A percentile compares a stretch with the other conserved stretches of the same genome.
Evolutionary conservation across 2,329 filamentous ascomycete species (phyloP).

Genomic region (Onygenales sp.): DNA sequence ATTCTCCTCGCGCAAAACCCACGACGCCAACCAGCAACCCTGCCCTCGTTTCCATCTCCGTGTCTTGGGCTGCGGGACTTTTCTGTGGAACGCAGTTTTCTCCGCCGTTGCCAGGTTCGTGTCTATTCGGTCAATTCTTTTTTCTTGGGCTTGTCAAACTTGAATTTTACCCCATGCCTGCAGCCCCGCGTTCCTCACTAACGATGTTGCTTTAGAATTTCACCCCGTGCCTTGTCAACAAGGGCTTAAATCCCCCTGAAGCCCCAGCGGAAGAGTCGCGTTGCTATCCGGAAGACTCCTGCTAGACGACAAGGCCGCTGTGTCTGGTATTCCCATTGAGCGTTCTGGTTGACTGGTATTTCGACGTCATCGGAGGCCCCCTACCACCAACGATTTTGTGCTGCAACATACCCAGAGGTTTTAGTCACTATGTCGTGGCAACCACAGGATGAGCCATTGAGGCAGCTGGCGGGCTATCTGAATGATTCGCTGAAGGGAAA

Average conservation of each 20-base stretch:
- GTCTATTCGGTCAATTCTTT: neutral
- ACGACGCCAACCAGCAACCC: neutral
- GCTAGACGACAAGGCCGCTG: neutral
- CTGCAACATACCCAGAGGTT: neutral
- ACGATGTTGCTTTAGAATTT: neutral
- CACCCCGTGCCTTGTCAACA: neutral
- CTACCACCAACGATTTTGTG: neutral
- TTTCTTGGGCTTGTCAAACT: too few species aligned
- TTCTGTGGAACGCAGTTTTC: neutral
- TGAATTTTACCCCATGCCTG: too few species aligned
- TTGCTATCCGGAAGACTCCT: neutral
- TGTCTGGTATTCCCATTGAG: neutral
- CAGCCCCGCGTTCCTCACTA: neutral
- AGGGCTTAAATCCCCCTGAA: neutral
- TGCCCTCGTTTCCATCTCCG: neutral
- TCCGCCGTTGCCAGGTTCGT: neutral
- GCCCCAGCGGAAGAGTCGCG: neutral
- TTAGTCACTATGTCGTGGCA: constrained; percentile 72
- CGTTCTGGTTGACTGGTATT: neutral
- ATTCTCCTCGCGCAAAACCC: neutral
- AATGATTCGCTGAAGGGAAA: constrained; percentile 85
- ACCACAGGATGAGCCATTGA: constrained; percentile 75
- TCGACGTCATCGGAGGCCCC: neutral
- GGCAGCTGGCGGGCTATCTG: constrained; percentile 79
- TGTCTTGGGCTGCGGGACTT: neutral